phyloP scores from a whole-genome alignment of 495 filamentous ascomycete genomes.

The Aspergillus wentii region DNA sequence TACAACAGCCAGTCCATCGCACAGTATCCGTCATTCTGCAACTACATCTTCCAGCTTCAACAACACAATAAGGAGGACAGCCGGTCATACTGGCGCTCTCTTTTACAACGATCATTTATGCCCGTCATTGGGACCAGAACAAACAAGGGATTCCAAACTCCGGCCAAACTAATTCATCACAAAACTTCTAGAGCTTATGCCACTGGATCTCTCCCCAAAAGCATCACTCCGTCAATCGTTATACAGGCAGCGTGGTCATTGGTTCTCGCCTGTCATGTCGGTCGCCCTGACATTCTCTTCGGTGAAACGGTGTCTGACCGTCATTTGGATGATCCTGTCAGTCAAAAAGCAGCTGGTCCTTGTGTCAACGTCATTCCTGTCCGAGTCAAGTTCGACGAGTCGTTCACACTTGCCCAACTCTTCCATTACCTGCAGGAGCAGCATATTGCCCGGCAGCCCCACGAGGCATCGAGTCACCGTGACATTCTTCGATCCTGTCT shows the following conservation, averaged over 20 bases:
- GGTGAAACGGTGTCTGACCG: constrained; percentile 36
- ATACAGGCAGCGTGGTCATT: constrained; percentile 52
- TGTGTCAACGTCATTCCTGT: constrained; percentile 8
- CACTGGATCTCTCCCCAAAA: background rate
- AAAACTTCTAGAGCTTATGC: background rate
- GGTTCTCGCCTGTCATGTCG: constrained; percentile 30
- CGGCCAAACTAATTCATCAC: constrained; percentile 5
- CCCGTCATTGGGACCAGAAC: no score
- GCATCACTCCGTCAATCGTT: constrained; percentile 40
- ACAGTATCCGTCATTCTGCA: constrained; percentile 36
- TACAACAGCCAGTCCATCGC: constrained; percentile 30
- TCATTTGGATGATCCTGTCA: constrained; percentile 17
- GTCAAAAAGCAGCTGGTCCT: constrained; percentile 5
- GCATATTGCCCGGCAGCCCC: constrained; percentile 3
- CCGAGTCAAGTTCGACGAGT: background rate
- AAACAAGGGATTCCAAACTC: constrained; percentile 4
- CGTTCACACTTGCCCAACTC: constrained; percentile 2
- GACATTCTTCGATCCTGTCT: constrained; percentile 5
- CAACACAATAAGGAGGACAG: constrained; percentile 1
- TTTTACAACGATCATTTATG: constrained; percentile 8
- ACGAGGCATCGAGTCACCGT: constrained; percentile 4
- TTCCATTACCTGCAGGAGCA: constrained; percentile 3
- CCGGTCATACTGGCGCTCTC: constrained; percentile 6
- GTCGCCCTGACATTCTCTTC: constrained; percentile 32
- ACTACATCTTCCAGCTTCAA: constrained; percentile 26